Base-by-base conservation (phyloP, 805 yeast species). In the Metschnikowia cubensis region DNA sequence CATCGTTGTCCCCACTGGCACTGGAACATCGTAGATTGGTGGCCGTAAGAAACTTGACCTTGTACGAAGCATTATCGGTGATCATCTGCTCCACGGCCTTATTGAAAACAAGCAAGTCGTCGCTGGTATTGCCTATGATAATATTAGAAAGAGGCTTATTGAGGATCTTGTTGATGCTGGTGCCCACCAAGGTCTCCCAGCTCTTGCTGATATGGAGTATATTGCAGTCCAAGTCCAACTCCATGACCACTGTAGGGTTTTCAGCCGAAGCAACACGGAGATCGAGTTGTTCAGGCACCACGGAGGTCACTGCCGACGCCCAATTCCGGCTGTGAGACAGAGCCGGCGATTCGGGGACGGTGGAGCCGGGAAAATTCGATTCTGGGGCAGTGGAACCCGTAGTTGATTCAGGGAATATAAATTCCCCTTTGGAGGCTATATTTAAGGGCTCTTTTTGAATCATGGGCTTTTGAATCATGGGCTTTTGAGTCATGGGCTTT, bases 151-250 rank as follows among this genome's bases (percentile, higher is more conserved):
- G 80, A 1, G 87, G 84, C 47, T 75, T 72, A 35, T 74, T 68
- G 3, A 81, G 50, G n/a, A 87, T 73, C 61, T 83, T 81, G 11
- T 69, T 64, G 3, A 79, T 71, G 13, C 72, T 73, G 0, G 89
- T 85, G 1, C 95, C 95, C 8, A 89, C 88, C 6, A 90, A 76
- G 7, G 76, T 62, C 55, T 83, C 85, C 97, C 97, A 92, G 55
- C 85, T 80, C 55, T 79, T 80, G 54, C 92, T 80, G 22, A 90
- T 65, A 64, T 86, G 88, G 48, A 79, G 78, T n/a, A 94, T 83
- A 33, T 77, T 81, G 31, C 97, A 89, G 59, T 84, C 85, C 62
- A 89, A 68, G 60, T 85, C 91, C 53, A 94, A 70, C 66, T 92
- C 99, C 68, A 92, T 69, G 3, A 92, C 84, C n/a, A 85, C 82